Evolutionary conservation across 257 asterid genomes (phyloP).

Genomic region (Rauvolfia tetraphylla): DNA sequence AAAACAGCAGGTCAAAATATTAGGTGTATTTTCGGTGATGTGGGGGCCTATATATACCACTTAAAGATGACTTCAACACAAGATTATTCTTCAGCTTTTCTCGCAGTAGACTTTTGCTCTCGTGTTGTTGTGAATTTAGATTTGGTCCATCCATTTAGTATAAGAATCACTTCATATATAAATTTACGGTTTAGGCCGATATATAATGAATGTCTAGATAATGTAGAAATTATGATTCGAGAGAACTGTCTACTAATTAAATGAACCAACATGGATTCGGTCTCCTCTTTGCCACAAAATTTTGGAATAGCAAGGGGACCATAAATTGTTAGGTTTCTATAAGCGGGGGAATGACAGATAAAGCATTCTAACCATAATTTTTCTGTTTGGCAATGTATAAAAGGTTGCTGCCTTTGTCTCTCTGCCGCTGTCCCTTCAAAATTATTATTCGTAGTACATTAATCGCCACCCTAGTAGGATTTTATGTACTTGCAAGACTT

Average conservation of each 20-base stretch:
- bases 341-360: not conserved
- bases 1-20: slow-evolving; percentile 8
- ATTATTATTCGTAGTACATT: not conserved
- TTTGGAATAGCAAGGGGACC: not conserved
- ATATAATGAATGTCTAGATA: too few relatives aligned
- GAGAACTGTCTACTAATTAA: not conserved
- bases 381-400: not conserved
- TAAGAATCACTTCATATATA: too few relatives aligned
- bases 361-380: not conserved
- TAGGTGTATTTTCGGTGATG: slow-evolving; percentile 11
- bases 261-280: not conserved
- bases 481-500: not conserved
- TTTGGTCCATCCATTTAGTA: too few relatives aligned
- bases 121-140: not conserved
- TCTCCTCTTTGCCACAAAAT: not conserved
- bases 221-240: too few relatives aligned
- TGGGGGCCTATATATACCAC: slow-evolving; percentile 10
- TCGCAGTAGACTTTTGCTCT: not conserved
- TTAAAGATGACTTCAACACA: not conserved
- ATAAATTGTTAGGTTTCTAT: slow-evolving; percentile 1
- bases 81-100: slow-evolving; percentile 7
- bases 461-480: not conserved
- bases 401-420: not conserved
- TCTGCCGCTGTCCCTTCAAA: not conserved
- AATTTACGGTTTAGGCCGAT: too few relatives aligned